Conservation (phyloP, 2,329 filamentous ascomycete genomes). For the Fusarium virguliforme region DNA sequence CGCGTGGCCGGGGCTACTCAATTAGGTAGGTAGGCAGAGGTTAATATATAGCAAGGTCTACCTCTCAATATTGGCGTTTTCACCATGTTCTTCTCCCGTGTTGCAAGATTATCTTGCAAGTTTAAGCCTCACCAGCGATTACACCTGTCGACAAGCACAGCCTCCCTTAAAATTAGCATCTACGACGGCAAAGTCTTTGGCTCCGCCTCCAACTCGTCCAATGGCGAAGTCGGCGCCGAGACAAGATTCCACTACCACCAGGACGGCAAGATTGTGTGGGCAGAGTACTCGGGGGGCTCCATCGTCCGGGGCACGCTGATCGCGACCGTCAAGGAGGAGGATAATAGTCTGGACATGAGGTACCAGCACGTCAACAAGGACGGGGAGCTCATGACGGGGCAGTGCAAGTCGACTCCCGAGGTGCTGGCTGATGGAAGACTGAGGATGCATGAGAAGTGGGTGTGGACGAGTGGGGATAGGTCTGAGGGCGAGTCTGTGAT, state of each 20-base stretch:
- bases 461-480: slow-evolving; percentile 48
- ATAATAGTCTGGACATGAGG: slow-evolving; percentile 48
- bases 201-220: slow-evolving; percentile 43
- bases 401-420: slow-evolving; percentile 44
- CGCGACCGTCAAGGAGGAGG: slow-evolving; percentile 38
- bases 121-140: not conserved
- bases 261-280: slow-evolving; percentile 49
- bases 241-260: slow-evolving; percentile 51
- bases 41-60: not conserved
- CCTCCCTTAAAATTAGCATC: slow-evolving; percentile 20
- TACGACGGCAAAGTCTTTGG: slow-evolving; percentile 40
- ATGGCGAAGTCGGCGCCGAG: slow-evolving; percentile 47
- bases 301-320: slow-evolving; percentile 46
- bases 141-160: not conserved
- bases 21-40: not conserved
- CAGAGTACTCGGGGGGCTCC: slow-evolving; percentile 49
- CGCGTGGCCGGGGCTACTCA: slow-evolving; percentile 4
- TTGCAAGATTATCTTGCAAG: not conserved
- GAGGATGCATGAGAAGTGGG: slow-evolving; percentile 50
- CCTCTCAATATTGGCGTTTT: not conserved
- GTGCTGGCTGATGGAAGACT: slow-evolving; percentile 45
- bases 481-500: slow-evolving; percentile 45
- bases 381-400: slow-evolving; percentile 50
- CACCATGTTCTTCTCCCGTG: not conserved
- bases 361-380: slow-evolving; percentile 50